Percentiles rank a stretch among this genome's conserved stretches.
Conservation (phyloP, 371 early-diverging fungal species). For the Syncephalastrum contaminatum region DNA sequence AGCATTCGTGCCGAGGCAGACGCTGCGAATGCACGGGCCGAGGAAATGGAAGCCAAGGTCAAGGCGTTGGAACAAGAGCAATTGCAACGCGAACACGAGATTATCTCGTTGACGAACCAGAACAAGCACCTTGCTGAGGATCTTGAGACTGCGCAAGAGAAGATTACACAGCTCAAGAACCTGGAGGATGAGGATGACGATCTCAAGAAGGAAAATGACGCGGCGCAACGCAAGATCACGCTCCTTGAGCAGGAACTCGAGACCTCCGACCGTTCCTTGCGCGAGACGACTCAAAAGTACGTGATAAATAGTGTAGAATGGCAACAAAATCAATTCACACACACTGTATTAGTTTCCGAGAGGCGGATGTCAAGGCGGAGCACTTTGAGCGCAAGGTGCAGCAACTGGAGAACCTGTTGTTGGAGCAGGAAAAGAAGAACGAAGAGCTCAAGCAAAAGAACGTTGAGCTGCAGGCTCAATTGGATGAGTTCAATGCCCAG, state of each 20-base stretch:
- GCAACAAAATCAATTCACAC: neutral
- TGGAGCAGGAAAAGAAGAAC: slow-evolving; percentile 59
- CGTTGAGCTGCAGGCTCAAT: slow-evolving; percentile 57
- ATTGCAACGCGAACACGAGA: slow-evolving; percentile 70
- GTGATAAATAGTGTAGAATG: slow-evolving; percentile 20
- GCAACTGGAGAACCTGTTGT: slow-evolving; percentile 61
- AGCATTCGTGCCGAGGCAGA: slow-evolving; percentile 71
- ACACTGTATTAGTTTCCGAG: slow-evolving; percentile 64
- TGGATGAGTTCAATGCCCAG: slow-evolving; percentile 68
- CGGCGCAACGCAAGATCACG: slow-evolving; percentile 61
- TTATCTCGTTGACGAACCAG: slow-evolving; percentile 67
- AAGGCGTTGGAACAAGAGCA: slow-evolving; percentile 58
- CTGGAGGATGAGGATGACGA: slow-evolving; percentile 62
- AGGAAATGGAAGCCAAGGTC: slow-evolving; percentile 55
- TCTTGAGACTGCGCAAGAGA: slow-evolving; percentile 59
- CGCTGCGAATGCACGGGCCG: slow-evolving; percentile 63
- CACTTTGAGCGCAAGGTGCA: slow-evolving; percentile 77
- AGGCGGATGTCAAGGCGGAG: slow-evolving; percentile 79
- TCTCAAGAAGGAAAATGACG: slow-evolving; percentile 65
- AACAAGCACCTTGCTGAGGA: slow-evolving; percentile 63
- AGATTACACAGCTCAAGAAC: slow-evolving; percentile 59
- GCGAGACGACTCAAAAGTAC: slow-evolving; percentile 73
- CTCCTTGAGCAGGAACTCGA: slow-evolving; percentile 71
- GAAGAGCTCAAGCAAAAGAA: slow-evolving; percentile 65
- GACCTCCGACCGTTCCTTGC: slow-evolving; percentile 60